A percentile compares a stretch with the other conserved stretches of the same genome.
Evolutionary conservation across 345 rosid species (phyloP).

Genomic region (Rhodamnia argentea): DNA sequence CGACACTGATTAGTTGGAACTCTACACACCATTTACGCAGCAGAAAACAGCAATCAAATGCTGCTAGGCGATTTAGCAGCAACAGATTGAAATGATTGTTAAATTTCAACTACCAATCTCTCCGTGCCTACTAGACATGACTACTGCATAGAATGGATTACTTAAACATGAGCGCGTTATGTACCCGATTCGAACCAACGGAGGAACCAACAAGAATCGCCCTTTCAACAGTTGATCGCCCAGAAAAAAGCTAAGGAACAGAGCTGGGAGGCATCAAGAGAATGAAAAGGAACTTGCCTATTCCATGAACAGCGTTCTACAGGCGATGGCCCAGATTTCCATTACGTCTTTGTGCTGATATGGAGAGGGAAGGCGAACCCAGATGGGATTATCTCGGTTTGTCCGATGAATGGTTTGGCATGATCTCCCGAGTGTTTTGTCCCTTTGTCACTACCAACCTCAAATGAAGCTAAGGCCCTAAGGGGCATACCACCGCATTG

Average conservation of each 20-base stretch:
- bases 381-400: background rate
- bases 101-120: background rate
- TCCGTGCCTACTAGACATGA: background rate
- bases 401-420: background rate
- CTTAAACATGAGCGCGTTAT: background rate
- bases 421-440: background rate
- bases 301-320: background rate
- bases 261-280: background rate
- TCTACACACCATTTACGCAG: background rate
- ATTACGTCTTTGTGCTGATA: background rate
- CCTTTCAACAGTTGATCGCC: background rate
- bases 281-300: background rate
- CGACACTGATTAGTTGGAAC: background rate
- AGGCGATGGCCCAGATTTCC: background rate
- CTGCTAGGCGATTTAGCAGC: background rate
- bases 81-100: background rate
- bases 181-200: background rate
- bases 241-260: background rate
- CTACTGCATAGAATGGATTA: background rate
- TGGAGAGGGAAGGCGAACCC: background rate
- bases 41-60: background rate
- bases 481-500: background rate
- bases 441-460: background rate
- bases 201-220: background rate
- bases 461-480: background rate